Conservation (phyloP, 2,329 filamentous ascomycete genomes). For the Botryosphaeria agaves region DNA sequence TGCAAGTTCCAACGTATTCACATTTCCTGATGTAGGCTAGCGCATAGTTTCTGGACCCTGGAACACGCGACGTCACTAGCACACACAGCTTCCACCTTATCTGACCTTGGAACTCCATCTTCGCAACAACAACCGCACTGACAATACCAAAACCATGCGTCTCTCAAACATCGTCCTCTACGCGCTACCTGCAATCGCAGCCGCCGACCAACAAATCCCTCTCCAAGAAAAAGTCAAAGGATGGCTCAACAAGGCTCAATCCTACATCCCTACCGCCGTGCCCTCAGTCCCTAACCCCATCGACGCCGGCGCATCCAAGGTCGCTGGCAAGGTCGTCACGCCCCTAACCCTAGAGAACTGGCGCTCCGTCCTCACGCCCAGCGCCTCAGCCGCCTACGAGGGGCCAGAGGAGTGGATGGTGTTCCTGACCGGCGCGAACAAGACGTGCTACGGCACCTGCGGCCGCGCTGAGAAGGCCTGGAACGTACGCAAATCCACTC, state of each 20-base stretch:
- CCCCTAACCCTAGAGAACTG: constrained; percentile 52
- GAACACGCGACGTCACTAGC: too few relatives aligned
- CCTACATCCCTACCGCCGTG: constrained; percentile 32
- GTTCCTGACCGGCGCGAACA: constrained; percentile 57
- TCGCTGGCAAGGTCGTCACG: constrained; percentile 34
- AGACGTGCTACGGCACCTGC: constrained; percentile 61
- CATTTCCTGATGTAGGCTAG: too few relatives aligned
- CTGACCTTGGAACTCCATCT: too few relatives aligned
- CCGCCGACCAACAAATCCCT: constrained; percentile 40
- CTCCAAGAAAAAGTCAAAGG: constrained; percentile 43
- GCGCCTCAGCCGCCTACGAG: constrained; percentile 36
- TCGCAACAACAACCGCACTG: background rate
- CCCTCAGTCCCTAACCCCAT: constrained; percentile 24
- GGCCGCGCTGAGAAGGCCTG: constrained; percentile 42
- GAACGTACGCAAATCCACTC: constrained; percentile 20
- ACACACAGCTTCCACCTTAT: too few relatives aligned
- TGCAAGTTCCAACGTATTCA: too few relatives aligned
- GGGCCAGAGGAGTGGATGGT: constrained; percentile 62
- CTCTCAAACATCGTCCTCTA: constrained; percentile 32
- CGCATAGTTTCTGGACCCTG: too few relatives aligned
- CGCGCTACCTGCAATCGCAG: constrained; percentile 30
- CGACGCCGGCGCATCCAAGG: constrained; percentile 32
- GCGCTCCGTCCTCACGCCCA: constrained; percentile 48
- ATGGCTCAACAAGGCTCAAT: constrained; percentile 36
- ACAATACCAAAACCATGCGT: constrained; percentile 37